These are phyloP conservation scores for Quercus wislizeni DNA, from an alignment of 306 rosid species.

Conservation along the genomic window DNA sequence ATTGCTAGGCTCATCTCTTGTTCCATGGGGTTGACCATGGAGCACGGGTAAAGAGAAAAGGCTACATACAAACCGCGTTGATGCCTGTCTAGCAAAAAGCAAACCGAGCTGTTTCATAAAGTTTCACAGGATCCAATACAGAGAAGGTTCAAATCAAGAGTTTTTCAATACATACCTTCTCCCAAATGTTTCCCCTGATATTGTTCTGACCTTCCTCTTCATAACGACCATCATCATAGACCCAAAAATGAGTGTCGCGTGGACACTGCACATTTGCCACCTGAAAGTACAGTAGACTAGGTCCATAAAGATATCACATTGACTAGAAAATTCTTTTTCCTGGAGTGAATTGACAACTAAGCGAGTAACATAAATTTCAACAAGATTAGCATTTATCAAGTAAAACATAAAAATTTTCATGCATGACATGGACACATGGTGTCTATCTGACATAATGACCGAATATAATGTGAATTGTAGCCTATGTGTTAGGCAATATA, in stretches of 20 bases:
- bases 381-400: too few relatives aligned
- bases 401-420: too few relatives aligned
- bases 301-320: constrained; percentile 11
- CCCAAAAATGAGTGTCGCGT: constrained; percentile 99
- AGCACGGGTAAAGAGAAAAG: constrained; percentile 85
- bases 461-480: neutral
- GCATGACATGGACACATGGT: neutral
- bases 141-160: constrained; percentile 17
- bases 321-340: neutral
- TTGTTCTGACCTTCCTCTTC: constrained; percentile 99
- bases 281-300: constrained; percentile 49
- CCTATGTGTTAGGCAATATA: neutral
- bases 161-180: constrained; percentile 59
- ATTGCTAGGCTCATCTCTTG: constrained; percentile 78
- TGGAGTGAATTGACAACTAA: too few relatives aligned
- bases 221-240: constrained; percentile 95
- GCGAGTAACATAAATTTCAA: too few relatives aligned
- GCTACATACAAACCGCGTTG: constrained; percentile 72
- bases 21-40: constrained; percentile 71
- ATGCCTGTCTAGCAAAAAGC: constrained; percentile 64
- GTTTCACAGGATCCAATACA: constrained; percentile 12
- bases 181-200: constrained; percentile 98
- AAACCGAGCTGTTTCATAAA: constrained; percentile 21
- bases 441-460: neutral
- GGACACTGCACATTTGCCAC: constrained; percentile 98